phyloP scores from a whole-genome alignment of 2,329 filamentous ascomycete species.

The Knufia petricola region DNA sequence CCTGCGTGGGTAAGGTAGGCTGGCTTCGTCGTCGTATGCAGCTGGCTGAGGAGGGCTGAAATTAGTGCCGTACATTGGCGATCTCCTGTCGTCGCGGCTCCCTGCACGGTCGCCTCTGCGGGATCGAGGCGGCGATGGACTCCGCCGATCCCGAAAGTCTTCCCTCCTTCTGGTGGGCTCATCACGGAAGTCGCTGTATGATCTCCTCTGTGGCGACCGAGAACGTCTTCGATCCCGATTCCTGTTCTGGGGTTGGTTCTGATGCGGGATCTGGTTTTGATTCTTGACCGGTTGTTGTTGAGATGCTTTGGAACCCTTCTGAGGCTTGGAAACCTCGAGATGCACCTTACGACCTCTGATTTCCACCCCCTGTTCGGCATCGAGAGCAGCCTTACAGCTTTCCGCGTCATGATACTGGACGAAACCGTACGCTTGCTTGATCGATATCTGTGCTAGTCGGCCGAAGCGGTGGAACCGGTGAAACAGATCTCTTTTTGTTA shows the following conservation, averaged over 20 bases:
- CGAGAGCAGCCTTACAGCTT: conserved; percentile 66
- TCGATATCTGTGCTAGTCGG: conserved; percentile 82
- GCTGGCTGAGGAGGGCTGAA: conserved; percentile 62
- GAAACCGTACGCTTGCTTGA: conserved; percentile 95
- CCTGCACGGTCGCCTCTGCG: conserved; percentile 54
- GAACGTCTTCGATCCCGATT: conserved; percentile 30
- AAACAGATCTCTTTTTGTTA: conserved; percentile 89
- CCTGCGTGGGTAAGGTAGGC: conserved; percentile 63
- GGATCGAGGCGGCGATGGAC: conserved; percentile 49
- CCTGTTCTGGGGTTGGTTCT: conserved; percentile 28
- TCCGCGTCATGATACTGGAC: conserved; percentile 77
- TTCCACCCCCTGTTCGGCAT: conserved; percentile 67
- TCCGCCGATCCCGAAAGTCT: conserved; percentile 56
- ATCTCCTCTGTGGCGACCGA: conserved; percentile 33
- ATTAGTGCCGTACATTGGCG: conserved; percentile 53
- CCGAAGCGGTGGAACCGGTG: conserved; percentile 81
- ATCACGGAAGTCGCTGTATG: conserved; percentile 42
- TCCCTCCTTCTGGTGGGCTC: conserved; percentile 46
- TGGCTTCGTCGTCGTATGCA: conserved; percentile 48
- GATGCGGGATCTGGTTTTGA: conserved; percentile 47
- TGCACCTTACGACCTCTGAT: conserved; percentile 88
- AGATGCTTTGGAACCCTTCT: conserved; percentile 63
- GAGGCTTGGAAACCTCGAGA: conserved; percentile 84
- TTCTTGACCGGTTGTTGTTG: conserved; percentile 23
- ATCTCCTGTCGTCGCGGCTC: conserved; percentile 49